These are phyloP conservation scores for Helminthosporium solani DNA, from an alignment of 2,329 filamentous ascomycete genomes.

Conservation along the genomic window DNA sequence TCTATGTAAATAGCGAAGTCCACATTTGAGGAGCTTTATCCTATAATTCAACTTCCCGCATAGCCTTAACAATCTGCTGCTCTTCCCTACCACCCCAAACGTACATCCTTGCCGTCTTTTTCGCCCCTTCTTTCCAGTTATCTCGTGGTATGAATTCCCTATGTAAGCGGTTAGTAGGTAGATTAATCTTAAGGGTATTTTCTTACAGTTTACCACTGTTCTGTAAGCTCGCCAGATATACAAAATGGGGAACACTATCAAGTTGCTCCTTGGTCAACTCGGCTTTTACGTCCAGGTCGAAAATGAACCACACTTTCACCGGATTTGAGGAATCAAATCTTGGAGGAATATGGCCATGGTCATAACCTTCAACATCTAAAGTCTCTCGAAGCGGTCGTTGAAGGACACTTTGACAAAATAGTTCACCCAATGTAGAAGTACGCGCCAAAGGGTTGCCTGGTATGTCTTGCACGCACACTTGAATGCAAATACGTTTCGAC, in stretches of 20 bases:
- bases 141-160: constrained; percentile 5
- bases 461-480: constrained; percentile 1
- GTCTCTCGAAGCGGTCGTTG: constrained; percentile 1
- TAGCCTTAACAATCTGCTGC: too few species aligned
- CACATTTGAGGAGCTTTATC: too few species aligned
- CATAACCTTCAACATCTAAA: constrained; percentile 1
- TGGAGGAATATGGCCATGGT: constrained; percentile 4
- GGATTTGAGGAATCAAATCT: constrained; percentile 5
- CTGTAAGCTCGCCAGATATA: constrained; percentile 5
- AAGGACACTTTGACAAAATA: constrained; percentile 2
- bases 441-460: constrained; percentile 3
- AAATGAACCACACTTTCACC: constrained; percentile 4
- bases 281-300: constrained; percentile 4
- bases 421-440: constrained; percentile 1
- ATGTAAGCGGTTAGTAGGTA: too few species aligned
- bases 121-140: constrained; percentile 1
- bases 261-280: constrained; percentile 4
- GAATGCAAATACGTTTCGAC: constrained; percentile 5
- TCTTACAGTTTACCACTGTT: constrained; percentile 4
- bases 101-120: constrained; percentile 5
- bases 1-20: not conserved
- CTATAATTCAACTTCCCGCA: too few species aligned
- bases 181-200: too few species aligned
- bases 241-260: constrained; percentile 1
- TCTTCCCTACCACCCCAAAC: constrained; percentile 7